Evolutionary conservation across 495 filamentous ascomycete species (phyloP).

Genomic region (Aspergillus heteromorphus): DNA sequence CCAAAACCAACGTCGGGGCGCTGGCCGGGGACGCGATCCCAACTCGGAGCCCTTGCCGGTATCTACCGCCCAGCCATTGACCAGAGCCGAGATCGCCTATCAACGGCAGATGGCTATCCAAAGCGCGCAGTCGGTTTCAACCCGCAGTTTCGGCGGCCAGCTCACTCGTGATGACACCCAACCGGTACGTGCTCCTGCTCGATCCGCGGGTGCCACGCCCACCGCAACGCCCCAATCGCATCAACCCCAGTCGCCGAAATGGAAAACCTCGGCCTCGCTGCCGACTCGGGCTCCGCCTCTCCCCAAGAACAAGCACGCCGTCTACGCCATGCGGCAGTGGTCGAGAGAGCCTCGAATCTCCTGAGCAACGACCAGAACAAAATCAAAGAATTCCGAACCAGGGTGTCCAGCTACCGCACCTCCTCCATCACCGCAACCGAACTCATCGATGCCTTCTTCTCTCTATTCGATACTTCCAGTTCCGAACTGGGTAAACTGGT

Average conservation of each 20-base stretch:
- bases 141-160: conserved; percentile 76
- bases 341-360: conserved; percentile 76
- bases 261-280: conserved; percentile 31
- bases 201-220: conserved; percentile 35
- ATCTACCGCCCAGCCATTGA: conserved; percentile 75
- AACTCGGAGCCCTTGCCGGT: conserved; percentile 74
- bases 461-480: conserved; percentile 75
- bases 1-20: conserved; percentile 52
- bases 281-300: conserved; percentile 36
- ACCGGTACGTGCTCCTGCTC: conserved; percentile 37
- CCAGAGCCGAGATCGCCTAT: conserved; percentile 84
- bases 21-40: conserved; percentile 64
- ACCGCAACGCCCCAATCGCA: conserved; percentile 35
- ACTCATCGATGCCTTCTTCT: conserved; percentile 75
- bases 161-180: conserved; percentile 54
- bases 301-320: conserved; percentile 76
- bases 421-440: conserved; percentile 62
- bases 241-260: conserved; percentile 40
- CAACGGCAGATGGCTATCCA: conserved; percentile 91
- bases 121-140: conserved; percentile 70
- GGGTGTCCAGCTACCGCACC: conserved; percentile 69
- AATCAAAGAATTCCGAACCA: conserved; percentile 65
- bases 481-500: conserved; percentile 81
- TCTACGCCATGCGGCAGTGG: conserved; percentile 66
- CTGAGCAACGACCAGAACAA: conserved; percentile 69